Percentiles rank a stretch among this genome's conserved stretches.
These are phyloP conservation scores for Diaporthe sp. DNA, from an alignment of 2,329 filamentous ascomycete species.

Conservation along the genomic window DNA sequence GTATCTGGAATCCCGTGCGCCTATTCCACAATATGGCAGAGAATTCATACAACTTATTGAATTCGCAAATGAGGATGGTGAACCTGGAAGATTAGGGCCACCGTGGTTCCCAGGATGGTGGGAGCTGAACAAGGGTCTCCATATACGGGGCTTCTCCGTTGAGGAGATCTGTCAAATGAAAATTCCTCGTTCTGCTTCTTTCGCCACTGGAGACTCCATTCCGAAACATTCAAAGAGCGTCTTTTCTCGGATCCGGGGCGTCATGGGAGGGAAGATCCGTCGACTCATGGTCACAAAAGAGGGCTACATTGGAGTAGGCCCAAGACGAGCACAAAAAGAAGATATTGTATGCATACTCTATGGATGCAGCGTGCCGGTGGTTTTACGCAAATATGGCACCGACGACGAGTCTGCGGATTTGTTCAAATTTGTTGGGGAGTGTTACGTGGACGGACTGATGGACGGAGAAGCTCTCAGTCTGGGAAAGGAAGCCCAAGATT, in stretches of 20 bases:
- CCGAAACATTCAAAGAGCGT: conserved; percentile 8
- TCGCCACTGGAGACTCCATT: background rate
- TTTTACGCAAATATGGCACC: background rate
- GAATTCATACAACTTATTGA: conserved; percentile 16
- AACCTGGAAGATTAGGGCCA: background rate
- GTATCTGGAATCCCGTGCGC: conserved; percentile 22
- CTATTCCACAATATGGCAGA: background rate
- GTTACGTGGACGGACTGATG: conserved; percentile 34
- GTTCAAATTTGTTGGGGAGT: conserved; percentile 30
- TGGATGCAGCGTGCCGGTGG: conserved; percentile 29
- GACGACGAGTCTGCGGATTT: background rate
- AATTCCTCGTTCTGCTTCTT: rapidly evolving
- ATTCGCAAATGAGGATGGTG: background rate
- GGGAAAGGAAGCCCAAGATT: background rate
- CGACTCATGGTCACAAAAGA: conserved; percentile 27
- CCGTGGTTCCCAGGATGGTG: conserved; percentile 25
- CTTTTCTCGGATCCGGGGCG: conserved; percentile 15
- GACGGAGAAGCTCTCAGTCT: conserved; percentile 24
- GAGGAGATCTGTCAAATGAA: background rate
- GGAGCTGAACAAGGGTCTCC: conserved; percentile 4
- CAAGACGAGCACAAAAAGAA: conserved; percentile 24
- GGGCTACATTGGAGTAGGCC: conserved; percentile 22
- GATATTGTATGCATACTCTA: conserved; percentile 34
- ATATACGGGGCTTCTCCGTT: background rate
- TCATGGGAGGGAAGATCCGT: conserved; percentile 13